Conservation (phyloP, 75 land plant species). For the Cryptomeria japonica region DNA sequence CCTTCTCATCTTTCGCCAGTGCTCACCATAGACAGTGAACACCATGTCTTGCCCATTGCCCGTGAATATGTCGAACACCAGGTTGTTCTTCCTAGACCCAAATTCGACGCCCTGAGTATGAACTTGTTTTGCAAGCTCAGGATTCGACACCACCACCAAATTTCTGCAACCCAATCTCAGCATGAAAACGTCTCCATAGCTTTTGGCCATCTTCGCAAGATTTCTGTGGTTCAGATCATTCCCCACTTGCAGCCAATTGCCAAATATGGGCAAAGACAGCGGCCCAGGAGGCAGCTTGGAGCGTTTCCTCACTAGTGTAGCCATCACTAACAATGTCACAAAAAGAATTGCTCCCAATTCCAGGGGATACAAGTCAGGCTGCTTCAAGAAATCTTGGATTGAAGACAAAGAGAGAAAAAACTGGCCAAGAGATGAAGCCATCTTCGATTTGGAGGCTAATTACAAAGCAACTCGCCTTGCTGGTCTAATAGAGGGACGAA, state of each 20-base stretch:
- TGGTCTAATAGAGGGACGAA: too few relatives aligned
- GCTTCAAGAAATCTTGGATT: not conserved
- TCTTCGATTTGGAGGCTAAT: not conserved
- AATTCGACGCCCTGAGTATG: slow-evolving; percentile 49
- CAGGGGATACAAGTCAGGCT: not conserved
- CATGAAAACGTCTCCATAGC: slow-evolving; percentile 40
- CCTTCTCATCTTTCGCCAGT: slow-evolving; percentile 49
- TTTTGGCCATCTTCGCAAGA: slow-evolving; percentile 31
- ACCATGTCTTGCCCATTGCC: slow-evolving; percentile 55
- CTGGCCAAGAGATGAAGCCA: not conserved
- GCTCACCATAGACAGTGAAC: slow-evolving; percentile 45
- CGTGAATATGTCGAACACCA: slow-evolving; percentile 49
- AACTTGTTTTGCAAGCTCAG: slow-evolving; percentile 44
- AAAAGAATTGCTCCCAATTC: not conserved
- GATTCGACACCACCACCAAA: slow-evolving; percentile 33
- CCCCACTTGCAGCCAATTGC: slow-evolving; percentile 80
- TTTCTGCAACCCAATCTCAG: slow-evolving; percentile 41
- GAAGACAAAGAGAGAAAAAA: not conserved
- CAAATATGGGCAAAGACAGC: slow-evolving; percentile 56
- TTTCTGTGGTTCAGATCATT: slow-evolving; percentile 61
- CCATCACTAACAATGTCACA: not conserved
- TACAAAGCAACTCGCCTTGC: not conserved
- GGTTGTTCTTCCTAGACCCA: slow-evolving; percentile 36
- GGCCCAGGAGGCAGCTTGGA: slow-evolving; percentile 72
- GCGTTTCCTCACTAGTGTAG: not conserved